Evolutionary conservation across 495 filamentous ascomycete species (phyloP), one percentile per base, ranked within the genome.

Genomic region (Peziza echinospora): DNA sequence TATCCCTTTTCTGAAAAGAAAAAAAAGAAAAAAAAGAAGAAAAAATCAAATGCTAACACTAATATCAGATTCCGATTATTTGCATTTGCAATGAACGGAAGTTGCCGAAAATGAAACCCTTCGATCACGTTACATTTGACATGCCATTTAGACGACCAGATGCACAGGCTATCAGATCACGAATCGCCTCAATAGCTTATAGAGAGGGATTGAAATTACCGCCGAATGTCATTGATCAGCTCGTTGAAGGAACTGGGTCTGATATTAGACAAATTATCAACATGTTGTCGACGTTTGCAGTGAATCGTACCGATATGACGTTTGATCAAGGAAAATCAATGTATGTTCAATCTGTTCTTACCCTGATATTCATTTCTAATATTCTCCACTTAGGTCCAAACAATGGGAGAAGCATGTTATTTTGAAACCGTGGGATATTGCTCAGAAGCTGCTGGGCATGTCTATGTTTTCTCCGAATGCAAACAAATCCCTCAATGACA

Each of bases 201-300:
- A 71, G 91, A 53, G 89, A 99, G 62, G 78, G 78, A 21, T 57
- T 99, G 43, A 91, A 84, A 59, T 71, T 99, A 22, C 80, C 91
- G 1, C 64, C 75, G 6, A 77, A 73, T 48, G 89, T 93, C n/a
- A 72, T 96, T 52, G 86, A 96, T 57, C 80, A 84, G 23, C 72
- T 99, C 22, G 92, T 99, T 50, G 87, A 94, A 64, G 89, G 89
- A 9, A 91, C 77, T 25, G 76, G 84, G 59, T 80, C 86, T 28
- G 89, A 99, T 64, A 99, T 99, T 55, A 80, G 89, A 7, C 89
- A 96, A 61, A 80, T 96, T 40, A 85, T 99, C 64, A 99, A 99
- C 63, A 99, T 99, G 89, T 65, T 96, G 11, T 86, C 85, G 8
- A 87, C 89, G 0, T 80, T 84, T 21, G 41, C 16, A 10, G 41